Base-by-base conservation (phyloP, 2,329 filamentous ascomycete genomes). In the Cercospora sp. region DNA sequence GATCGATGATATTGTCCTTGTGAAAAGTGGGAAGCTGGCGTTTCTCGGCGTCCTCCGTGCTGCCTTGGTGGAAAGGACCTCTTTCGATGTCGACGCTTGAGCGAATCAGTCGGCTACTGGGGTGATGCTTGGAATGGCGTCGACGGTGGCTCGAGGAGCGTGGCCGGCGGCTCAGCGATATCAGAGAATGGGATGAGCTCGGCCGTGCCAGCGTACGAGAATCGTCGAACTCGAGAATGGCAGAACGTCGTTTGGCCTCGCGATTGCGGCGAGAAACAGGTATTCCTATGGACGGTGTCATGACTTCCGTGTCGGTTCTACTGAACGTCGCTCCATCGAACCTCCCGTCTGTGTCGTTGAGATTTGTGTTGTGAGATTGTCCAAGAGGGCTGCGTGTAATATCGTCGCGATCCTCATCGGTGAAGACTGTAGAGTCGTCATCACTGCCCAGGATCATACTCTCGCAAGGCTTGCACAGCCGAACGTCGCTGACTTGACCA, bases 1-100 rank as follows among this genome's bases (percentile, higher is more conserved):
- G 95, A 77, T 99, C 95, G 73, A 99, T 98, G 73, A 99, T 97
- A 76, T 95, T 98, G 82, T 99, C 95, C 76, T 95, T 93, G 78
- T 99, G 95, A 74, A 99, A 98, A n/a, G 93, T 93, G 16, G 94
- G 90, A 39, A 97, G 85, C 51, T 89, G 88, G 7, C 87, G 53
- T 70, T 89, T 90, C 70, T 86, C 88, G 3, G 85, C 82, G 59
- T 93, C 90, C 63, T 96, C 88, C 18, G 85, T 83, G 10, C 89
- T 85, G 67, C 90, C 91, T 64, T 93, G 85, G 75, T 92, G 92
- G 72, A 98, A 98, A 0, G 95, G 95, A 0, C 92, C 94, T 66
- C 92, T 87, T 69, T 97, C 92, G 55, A 64, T 60, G 67, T 96
- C 92, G 18, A 89, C 83, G 5, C 86, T 84, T 6, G 87, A 79